A percentile compares a stretch with the other conserved stretches of the same genome.
Evolutionary conservation across 75 land plant species (phyloP).

Genomic region (Isoetes taiwanensis): DNA sequence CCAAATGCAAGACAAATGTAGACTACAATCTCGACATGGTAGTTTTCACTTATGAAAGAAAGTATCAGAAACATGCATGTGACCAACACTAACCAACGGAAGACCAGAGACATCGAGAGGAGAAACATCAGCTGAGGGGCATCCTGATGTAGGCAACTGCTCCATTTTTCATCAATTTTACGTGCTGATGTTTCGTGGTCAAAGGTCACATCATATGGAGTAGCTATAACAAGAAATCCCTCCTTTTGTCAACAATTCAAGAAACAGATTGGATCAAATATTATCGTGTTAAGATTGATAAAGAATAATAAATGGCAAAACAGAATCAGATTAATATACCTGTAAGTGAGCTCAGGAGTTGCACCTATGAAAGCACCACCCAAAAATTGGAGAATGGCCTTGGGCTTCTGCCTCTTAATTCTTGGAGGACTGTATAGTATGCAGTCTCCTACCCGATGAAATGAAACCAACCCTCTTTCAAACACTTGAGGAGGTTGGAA

Average conservation of each 20-base stretch:
- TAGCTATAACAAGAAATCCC: constrained; percentile 68
- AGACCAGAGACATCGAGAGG: constrained; percentile 37
- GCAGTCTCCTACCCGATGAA: too few species aligned
- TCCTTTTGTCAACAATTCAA: constrained; percentile 67
- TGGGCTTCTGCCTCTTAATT: constrained; percentile 31
- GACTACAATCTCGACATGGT: too few species aligned
- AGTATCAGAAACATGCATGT: constrained; percentile 38
- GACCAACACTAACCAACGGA: constrained; percentile 77
- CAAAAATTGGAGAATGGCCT: constrained; percentile 57
- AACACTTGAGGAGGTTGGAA: too few species aligned
- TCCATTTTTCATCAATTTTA: constrained; percentile 46
- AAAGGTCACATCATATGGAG: constrained; percentile 85
- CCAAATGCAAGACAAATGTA: too few species aligned
- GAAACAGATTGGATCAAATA: constrained; percentile 43
- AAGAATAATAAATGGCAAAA: too few species aligned
- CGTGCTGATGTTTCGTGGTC: constrained; percentile 61
- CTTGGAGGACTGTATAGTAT: too few species aligned
- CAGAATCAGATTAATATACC: too few species aligned
- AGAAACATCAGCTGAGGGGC: constrained; percentile 22
- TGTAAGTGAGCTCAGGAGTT: constrained; percentile 74
- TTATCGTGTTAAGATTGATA: background rate
- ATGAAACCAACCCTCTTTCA: too few species aligned
- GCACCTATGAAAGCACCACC: constrained; percentile 96
- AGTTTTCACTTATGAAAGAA: too few species aligned
- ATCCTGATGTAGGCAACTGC: constrained; percentile 40